phyloP scores from a whole-genome alignment of 306 rosid genomes.

The Dalbergia oliveri region DNA sequence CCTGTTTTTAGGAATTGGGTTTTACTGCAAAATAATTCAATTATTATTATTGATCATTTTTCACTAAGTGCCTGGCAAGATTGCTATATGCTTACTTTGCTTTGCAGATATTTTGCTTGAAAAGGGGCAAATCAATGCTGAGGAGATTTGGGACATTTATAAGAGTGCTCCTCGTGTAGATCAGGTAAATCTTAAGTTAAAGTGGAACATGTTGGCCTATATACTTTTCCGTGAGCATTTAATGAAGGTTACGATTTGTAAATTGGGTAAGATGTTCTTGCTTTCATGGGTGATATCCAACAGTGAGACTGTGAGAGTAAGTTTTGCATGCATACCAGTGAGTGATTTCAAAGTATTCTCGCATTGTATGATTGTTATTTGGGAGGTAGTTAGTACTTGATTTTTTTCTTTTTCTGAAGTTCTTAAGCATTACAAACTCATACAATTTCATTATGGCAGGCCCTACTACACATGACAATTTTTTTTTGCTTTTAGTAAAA shows the following conservation, averaged over 20 bases:
- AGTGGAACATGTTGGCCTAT: conserved; percentile 37
- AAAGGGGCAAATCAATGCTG: conserved; percentile 77
- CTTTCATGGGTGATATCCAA: neutral
- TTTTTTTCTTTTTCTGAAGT: neutral
- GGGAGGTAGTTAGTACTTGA: neutral
- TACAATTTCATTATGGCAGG: conserved; percentile 26
- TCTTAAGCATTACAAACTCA: conserved; percentile 18
- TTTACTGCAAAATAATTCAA: conserved; percentile 28
- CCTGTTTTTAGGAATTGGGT: neutral
- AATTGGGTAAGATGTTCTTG: conserved; percentile 5
- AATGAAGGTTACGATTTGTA: neutral
- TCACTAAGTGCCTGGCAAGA: conserved; percentile 22
- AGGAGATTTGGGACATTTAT: conserved; percentile 86
- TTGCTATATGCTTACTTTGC: conserved; percentile 45
- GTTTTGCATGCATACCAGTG: neutral
- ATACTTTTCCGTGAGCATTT: neutral
- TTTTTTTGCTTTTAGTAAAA: neutral
- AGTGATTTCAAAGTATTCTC: conserved; percentile 12
- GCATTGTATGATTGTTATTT: conserved; percentile 26
- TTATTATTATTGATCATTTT: conserved; percentile 15
- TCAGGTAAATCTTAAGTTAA: conserved; percentile 66
- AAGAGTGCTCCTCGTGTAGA: conserved; percentile 67
- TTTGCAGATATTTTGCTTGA: conserved; percentile 90
- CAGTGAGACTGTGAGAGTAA: neutral
- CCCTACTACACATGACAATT: neutral